These are phyloP conservation scores for Talaromyces stipitatus DNA, from an alignment of 495 filamentous ascomycete genomes.

Conservation along the genomic window DNA sequence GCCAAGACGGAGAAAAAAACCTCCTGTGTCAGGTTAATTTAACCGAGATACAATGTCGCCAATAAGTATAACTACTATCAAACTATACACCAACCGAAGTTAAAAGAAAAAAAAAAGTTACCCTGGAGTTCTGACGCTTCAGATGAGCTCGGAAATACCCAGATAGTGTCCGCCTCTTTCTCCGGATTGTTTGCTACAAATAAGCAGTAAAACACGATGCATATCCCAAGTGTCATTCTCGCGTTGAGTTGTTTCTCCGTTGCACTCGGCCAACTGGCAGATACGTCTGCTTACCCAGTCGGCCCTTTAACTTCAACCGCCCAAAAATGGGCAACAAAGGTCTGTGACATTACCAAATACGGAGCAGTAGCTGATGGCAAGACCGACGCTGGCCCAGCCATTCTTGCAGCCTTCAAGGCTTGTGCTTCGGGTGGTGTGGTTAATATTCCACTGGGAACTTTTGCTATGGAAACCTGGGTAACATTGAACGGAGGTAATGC, in stretches of 20 bases:
- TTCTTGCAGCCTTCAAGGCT: conserved; percentile 17
- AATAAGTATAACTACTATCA: no score
- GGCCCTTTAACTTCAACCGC: conserved; percentile 13
- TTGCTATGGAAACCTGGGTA: conserved; percentile 26
- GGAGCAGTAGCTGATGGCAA: conserved; percentile 16
- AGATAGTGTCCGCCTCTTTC: background rate
- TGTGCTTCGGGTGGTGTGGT: conserved; percentile 27
- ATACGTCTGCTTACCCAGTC: conserved; percentile 3
- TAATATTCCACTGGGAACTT: conserved; percentile 14
- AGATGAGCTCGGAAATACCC: no score
- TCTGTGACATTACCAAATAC: conserved; percentile 18
- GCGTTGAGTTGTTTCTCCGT: background rate
- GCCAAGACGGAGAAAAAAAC: conserved; percentile 2
- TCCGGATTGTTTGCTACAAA: background rate
- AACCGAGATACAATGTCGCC: background rate
- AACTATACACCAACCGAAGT: no score
- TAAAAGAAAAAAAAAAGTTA: no score
- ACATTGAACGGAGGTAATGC: conserved; percentile 20
- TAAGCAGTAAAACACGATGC: background rate
- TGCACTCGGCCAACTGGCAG: conserved; percentile 1
- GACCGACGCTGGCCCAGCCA: conserved; percentile 22
- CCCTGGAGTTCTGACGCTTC: no score
- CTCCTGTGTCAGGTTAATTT: background rate
- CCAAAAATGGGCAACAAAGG: conserved; percentile 13
- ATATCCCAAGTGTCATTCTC: conserved; percentile 2